Percentiles rank a stretch among this genome's conserved stretches.
These are phyloP conservation scores for Didymella pinodella DNA, from an alignment of 2,329 filamentous ascomycete genomes.

Conservation along the genomic window DNA sequence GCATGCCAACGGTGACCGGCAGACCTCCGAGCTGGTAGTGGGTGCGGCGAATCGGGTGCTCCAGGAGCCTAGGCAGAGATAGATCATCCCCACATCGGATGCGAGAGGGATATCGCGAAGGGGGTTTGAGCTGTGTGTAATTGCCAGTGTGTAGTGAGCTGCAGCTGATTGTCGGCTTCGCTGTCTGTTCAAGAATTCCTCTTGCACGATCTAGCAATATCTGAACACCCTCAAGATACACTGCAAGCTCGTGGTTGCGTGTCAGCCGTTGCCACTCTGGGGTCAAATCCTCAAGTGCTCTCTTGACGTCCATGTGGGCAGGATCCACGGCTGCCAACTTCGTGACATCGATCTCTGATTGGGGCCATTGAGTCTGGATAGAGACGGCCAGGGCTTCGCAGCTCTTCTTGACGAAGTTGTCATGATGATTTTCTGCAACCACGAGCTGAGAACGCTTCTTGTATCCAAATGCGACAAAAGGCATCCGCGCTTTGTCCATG, in stretches of 20 bases:
- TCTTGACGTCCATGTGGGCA: slow-evolving; percentile 45
- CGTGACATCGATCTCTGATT: slow-evolving; percentile 42
- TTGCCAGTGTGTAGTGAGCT: neutral
- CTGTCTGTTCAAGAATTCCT: neutral
- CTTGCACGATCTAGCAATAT: slow-evolving; percentile 32
- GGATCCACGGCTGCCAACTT: slow-evolving; percentile 38
- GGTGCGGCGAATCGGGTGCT: neutral
- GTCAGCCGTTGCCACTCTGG: slow-evolving; percentile 60
- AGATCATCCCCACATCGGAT: slow-evolving; percentile 1
- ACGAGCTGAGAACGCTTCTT: slow-evolving; percentile 37
- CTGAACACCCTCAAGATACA: slow-evolving; percentile 57
- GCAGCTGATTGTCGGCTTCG: neutral
- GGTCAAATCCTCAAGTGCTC: slow-evolving; percentile 52
- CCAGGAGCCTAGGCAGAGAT: neutral
- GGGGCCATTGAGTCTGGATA: slow-evolving; percentile 52
- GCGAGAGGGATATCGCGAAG: slow-evolving; percentile 2
- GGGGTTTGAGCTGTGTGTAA: neutral
- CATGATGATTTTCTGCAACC: slow-evolving; percentile 35
- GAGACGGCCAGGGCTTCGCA: slow-evolving; percentile 52
- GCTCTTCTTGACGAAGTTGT: slow-evolving; percentile 35
- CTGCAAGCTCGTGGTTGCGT: slow-evolving; percentile 58
- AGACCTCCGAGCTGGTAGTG: neutral
- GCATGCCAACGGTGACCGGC: neutral
- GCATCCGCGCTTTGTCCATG: slow-evolving; percentile 39
- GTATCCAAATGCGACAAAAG: slow-evolving; percentile 39